Evolutionary conservation across 2,329 filamentous ascomycete species (phyloP).

Genomic region (Zalaria obscura): DNA sequence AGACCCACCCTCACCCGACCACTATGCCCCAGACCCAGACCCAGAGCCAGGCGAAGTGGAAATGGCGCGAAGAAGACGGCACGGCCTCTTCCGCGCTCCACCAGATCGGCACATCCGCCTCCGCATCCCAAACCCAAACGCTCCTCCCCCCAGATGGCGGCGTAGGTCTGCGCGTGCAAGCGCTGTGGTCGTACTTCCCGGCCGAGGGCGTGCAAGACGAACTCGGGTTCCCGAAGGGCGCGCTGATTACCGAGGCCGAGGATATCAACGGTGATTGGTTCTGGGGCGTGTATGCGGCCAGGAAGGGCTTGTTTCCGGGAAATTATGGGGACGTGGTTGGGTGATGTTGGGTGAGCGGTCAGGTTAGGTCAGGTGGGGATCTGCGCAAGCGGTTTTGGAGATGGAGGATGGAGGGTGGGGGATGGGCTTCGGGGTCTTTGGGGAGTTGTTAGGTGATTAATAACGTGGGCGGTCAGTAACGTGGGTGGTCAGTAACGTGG

Average conservation of each 20-base stretch:
- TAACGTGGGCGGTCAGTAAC: too few relatives aligned
- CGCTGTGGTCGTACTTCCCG: constrained; percentile 69
- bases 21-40: background rate
- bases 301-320: constrained; percentile 65
- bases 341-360: background rate
- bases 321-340: constrained; percentile 39
- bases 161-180: constrained; percentile 46
- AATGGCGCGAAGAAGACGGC: constrained; percentile 21
- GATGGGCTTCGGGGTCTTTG: too few relatives aligned
- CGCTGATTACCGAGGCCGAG: constrained; percentile 70
- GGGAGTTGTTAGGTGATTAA: too few relatives aligned
- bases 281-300: constrained; percentile 72
- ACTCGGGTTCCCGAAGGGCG: constrained; percentile 67
- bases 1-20: background rate
- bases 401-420: too few relatives aligned
- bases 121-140: background rate
- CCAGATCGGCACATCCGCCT: background rate
- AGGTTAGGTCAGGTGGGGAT: background rate
- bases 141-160: constrained; percentile 65
- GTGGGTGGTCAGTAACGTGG: too few relatives aligned
- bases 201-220: constrained; percentile 53
- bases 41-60: constrained; percentile 12
- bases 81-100: constrained; percentile 2
- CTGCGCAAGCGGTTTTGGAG: background rate
- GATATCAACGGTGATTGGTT: constrained; percentile 88